Evolutionary conservation across 768 basidiomycete genomes (phyloP), one percentile per base, ranked within the genome.

Genomic region (Leccinum pellstonianum): DNA sequence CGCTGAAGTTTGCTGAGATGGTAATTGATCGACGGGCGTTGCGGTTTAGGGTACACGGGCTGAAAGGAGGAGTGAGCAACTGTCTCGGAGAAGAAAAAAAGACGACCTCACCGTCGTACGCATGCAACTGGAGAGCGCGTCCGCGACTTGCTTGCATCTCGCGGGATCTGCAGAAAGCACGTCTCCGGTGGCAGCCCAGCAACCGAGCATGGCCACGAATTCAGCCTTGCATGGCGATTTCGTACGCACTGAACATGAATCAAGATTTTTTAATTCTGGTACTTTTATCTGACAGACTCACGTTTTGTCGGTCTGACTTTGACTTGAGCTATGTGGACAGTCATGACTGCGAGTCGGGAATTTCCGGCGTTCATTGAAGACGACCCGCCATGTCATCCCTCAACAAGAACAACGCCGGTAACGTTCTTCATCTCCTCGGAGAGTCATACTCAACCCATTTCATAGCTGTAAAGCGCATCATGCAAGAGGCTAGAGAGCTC

Each of bases 401-500:
- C 65, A 93, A 93, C 81, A 93, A 88, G 84, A 93, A 94, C 77
- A 94, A 93, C 71, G 87, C 93, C 37, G 92, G 92, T 91, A 37
- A 35, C 49, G 82, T 70, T 3, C 37, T 38, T 14, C n/a, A 49
- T 57, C 23, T 38, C 33, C 27, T 55, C 48, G 4, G 31, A 14
- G 8, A 38, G 57, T 3, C 15, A 58, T 15, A 50, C 43, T n/a
- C 10, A 46, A 9, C 12, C 31, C 54, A 11, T 0, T 51, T 12
- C 12, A 14, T 64, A 91, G 95, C 94, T 56, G 92, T 97, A 55
- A 98, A 98, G 77, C 87, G 96, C 37, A 97, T 98, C 66, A 90
- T 98, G 88, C 93, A 94, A 73, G 96, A 98, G 75, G 95, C 95
- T 4, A 80, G 85, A 61, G 95, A 98, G 69, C 83, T 98, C 14